These are phyloP conservation scores for Neospora caninum DNA, from an alignment of 169 alveolate genomes.

Conservation along the genomic window DNA sequence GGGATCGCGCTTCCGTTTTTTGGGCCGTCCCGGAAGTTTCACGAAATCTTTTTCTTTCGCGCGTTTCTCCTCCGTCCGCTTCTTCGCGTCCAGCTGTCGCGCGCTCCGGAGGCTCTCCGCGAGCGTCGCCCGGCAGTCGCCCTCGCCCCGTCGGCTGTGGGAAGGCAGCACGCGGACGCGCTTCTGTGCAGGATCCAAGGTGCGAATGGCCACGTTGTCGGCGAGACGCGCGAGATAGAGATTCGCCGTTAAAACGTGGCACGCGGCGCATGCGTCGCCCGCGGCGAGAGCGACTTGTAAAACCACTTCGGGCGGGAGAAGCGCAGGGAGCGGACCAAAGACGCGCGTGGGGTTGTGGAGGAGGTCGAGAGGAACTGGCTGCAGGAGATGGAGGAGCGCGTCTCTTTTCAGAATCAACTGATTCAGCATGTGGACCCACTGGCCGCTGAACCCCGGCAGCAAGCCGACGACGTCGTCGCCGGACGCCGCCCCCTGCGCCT, in stretches of 20 bases:
- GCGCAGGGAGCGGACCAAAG: conserved; percentile 57
- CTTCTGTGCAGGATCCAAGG: conserved; percentile 60
- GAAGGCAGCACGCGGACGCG: background rate
- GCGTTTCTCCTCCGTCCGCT: background rate
- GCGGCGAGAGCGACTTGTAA: conserved; percentile 20
- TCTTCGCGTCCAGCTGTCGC: background rate
- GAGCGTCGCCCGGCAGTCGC: background rate
- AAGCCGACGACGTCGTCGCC: conserved; percentile 34
- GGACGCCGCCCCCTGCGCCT: conserved; percentile 13
- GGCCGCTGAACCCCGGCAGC: conserved; percentile 58
- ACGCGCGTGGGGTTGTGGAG: conserved; percentile 55
- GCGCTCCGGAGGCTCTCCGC: background rate
- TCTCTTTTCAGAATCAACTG: conserved; percentile 27
- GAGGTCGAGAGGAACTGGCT: conserved; percentile 50
- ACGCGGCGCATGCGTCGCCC: conserved; percentile 45
- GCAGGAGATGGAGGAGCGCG: conserved; percentile 40
- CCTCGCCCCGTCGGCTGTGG: background rate
- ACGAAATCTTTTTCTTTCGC: background rate
- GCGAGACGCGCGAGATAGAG: conserved; percentile 53
- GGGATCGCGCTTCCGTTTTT: conserved; percentile 11
- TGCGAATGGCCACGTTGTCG: conserved; percentile 46
- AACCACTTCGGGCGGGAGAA: conserved; percentile 41
- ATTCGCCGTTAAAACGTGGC: conserved; percentile 47
- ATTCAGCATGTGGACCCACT: conserved; percentile 49
- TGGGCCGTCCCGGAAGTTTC: background rate